phyloP scores from a whole-genome alignment of 192 early-diverging fungal genomes.

The Gaertneriomyces semiglobifer region DNA sequence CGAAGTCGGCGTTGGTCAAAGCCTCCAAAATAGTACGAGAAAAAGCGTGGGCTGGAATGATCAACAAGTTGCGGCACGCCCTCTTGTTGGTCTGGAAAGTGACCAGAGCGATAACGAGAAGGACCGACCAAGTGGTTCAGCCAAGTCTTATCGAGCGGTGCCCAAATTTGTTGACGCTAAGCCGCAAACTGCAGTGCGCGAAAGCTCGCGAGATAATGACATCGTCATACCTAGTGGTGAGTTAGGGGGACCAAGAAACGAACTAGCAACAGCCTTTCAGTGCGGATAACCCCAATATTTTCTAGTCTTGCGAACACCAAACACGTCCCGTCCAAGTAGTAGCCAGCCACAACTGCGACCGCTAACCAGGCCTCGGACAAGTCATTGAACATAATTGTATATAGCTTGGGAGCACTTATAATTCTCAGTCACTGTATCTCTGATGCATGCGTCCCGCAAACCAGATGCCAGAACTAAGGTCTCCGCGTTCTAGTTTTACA shows the following conservation, averaged over 20 bases:
- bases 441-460: too few relatives aligned
- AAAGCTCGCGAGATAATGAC: slow-evolving; percentile 6
- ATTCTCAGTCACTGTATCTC: too few relatives aligned
- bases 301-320: too few relatives aligned
- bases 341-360: too few relatives aligned
- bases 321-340: too few relatives aligned
- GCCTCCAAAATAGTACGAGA: not conserved
- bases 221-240: slow-evolving; percentile 17
- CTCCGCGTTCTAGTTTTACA: too few relatives aligned
- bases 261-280: too few relatives aligned
- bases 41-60: not conserved
- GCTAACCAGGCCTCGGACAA: too few relatives aligned
- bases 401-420: too few relatives aligned
- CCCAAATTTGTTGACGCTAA: slow-evolving; percentile 11
- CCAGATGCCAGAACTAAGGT: too few relatives aligned
- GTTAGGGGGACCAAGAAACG: not conserved
- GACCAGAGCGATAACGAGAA: not conserved
- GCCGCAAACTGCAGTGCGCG: not conserved
- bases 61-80: not conserved
- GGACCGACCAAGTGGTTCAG: slow-evolving; percentile 10
- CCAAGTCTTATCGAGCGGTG: slow-evolving; percentile 11
- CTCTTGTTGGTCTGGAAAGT: not conserved
- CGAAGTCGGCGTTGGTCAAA: slow-evolving; percentile 3
- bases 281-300: too few relatives aligned
- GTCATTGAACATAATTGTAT: too few relatives aligned